Evolutionary conservation across 345 rosid species (phyloP).

Genomic region (Brassica nigra): DNA sequence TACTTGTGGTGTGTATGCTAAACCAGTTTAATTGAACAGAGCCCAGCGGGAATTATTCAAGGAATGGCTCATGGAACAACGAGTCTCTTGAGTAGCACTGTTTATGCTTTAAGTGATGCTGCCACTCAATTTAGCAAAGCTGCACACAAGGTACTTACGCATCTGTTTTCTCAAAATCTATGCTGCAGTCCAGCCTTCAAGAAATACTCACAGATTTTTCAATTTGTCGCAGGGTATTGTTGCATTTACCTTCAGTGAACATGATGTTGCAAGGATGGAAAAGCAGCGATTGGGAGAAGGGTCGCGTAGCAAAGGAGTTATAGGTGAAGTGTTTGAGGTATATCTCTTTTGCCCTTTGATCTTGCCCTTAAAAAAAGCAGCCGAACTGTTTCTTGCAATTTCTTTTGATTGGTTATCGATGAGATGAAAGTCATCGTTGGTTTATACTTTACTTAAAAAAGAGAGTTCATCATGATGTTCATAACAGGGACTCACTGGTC

Average conservation of each 20-base stretch:
- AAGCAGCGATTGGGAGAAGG: slow-evolving; percentile 67
- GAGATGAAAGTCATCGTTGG: slow-evolving; percentile 4
- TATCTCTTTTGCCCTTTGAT: slow-evolving; percentile 22
- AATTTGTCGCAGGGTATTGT: slow-evolving; percentile 71
- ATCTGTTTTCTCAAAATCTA: slow-evolving; percentile 23
- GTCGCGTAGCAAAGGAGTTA: slow-evolving; percentile 87
- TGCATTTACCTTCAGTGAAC: slow-evolving; percentile 92
- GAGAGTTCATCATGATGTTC: slow-evolving; percentile 1
- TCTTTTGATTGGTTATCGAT: slow-evolving; percentile 8
- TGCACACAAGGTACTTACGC: slow-evolving; percentile 80
- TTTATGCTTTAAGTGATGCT: slow-evolving; percentile 92
- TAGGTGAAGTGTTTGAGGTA: slow-evolving; percentile 95
- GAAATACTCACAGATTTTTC: slow-evolving; percentile 22
- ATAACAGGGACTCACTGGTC: slow-evolving; percentile 88
- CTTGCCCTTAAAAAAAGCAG: slow-evolving; percentile 13
- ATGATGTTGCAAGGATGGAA: slow-evolving; percentile 77
- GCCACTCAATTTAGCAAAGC: slow-evolving; percentile 97
- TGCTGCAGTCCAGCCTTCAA: slow-evolving; percentile 8
- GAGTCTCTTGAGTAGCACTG: slow-evolving; percentile 87
- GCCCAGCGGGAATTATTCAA: slow-evolving; percentile 81
- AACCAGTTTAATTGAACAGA: slow-evolving; percentile 48
- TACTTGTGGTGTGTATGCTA: slow-evolving; percentile 17
- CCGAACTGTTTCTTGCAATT: slow-evolving; percentile 2
- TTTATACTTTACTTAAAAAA: slow-evolving; percentile 9
- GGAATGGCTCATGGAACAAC: slow-evolving; percentile 96